Evolutionary conservation across 805 yeast genomes (phyloP).

Genomic region (Myxozyma vanderwaltii): DNA sequence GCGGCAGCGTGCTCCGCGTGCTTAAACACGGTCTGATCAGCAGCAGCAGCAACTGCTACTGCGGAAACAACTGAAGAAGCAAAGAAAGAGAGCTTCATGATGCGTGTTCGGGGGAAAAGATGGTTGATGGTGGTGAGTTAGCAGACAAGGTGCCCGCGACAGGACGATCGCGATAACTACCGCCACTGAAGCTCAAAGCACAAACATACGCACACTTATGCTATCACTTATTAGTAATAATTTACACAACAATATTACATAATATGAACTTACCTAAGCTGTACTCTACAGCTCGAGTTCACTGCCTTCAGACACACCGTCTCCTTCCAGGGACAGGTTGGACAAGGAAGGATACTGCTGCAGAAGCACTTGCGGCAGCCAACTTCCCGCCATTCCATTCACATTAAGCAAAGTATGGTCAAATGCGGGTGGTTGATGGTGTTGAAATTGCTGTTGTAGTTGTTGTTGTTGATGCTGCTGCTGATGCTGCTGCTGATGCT

Average conservation of each 20-base stretch:
- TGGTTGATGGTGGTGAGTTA: background rate
- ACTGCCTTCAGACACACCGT: slow-evolving; percentile 12
- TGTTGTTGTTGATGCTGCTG: background rate
- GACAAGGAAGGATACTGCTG: slow-evolving; percentile 31
- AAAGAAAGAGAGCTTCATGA: slow-evolving; percentile 26
- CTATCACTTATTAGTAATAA: slow-evolving; percentile 1
- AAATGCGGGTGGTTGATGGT: background rate
- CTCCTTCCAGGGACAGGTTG: slow-evolving; percentile 4
- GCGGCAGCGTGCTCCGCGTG: slow-evolving; percentile 3
- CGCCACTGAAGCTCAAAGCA: background rate
- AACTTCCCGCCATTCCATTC: background rate
- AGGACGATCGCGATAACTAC: background rate
- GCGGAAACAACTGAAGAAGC: slow-evolving; percentile 27
- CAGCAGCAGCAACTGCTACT: slow-evolving; percentile 23
- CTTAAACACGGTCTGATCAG: slow-evolving; percentile 19
- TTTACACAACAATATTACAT: background rate
- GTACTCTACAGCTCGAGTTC: slow-evolving; percentile 3
- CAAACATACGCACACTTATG: background rate
- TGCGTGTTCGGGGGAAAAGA: background rate
- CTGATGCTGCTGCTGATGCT: background rate
- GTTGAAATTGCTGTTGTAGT: slow-evolving; percentile 5
- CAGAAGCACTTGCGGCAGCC: slow-evolving; percentile 30
- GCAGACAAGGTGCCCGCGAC: background rate
- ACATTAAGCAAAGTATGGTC: slow-evolving; percentile 1
- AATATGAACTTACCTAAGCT: background rate